Evolutionary conservation across 768 basidiomycete genomes (phyloP), one percentile per base, ranked within the genome.

Genomic region (Rhizopogon rudus): DNA sequence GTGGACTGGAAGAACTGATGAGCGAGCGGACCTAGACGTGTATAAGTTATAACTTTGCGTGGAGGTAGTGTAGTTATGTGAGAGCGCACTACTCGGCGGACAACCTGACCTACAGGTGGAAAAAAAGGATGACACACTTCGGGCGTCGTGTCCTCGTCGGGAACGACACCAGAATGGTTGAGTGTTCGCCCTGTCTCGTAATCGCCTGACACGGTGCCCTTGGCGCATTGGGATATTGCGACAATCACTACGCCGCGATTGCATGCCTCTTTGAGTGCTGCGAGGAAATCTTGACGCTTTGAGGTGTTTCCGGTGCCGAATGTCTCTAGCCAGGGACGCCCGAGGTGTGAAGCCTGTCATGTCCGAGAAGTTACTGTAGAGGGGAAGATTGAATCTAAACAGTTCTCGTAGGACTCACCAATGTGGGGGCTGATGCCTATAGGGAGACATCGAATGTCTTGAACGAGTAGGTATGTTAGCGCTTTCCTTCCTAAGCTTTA

Each of bases 261-360:
- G 59, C 88, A 91, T 2, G 94, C 93, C 54, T 88, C 85, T 59
- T 83, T 84, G 55, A 96, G 76, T 1, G 83, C 86, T n/a, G 78
- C 68, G 65, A 90, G 79, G 20, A 97, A 71, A 60, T 93, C 93
- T 46, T 77, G 56, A 12, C 89, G 80, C 62, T 92, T 86, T 0
- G 95, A 93, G 8, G 93, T 91, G 70, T 98, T 98, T 0, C 95
- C 95, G 1, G 92, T 86, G 8, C 95, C 95, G 68, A 91, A 98
- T 2, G 90, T 92, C 67, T 96, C 91, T 1, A 98, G 75, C 77
- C 16, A 93, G 79, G 65, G 93, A 94, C 3, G 88, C 86, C 14
- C 76, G 83, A 48, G 94, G 73, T 3, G 89, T 91, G 10, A 80
- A 74, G 0, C 81, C 78, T 13, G 87, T 84, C 57, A 96, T 93